Conservation (phyloP, 2,329 filamentous ascomycete species). For the Phialophora macrospora region DNA sequence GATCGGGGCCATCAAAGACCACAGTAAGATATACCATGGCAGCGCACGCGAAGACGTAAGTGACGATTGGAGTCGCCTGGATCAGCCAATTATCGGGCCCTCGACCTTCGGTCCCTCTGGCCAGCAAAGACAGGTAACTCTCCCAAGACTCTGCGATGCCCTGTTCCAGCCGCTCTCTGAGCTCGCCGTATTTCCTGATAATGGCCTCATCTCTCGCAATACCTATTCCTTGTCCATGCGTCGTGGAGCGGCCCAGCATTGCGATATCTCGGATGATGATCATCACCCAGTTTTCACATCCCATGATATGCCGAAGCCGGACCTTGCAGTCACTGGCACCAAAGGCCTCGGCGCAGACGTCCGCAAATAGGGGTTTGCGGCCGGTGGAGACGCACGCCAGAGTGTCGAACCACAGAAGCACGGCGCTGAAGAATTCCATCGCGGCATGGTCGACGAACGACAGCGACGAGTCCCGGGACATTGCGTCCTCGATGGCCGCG, state of each 20-base stretch:
- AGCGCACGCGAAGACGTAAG: background rate
- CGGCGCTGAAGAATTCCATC: constrained; percentile 15
- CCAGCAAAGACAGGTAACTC: background rate
- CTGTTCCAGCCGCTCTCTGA: background rate
- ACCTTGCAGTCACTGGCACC: constrained; percentile 2
- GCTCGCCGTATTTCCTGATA: background rate
- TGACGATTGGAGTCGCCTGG: background rate
- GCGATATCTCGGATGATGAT: constrained; percentile 15
- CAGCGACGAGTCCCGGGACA: constrained; percentile 6
- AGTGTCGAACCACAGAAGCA: constrained; percentile 17
- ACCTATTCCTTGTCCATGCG: background rate
- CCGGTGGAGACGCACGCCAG: constrained; percentile 5
- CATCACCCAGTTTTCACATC: constrained; percentile 18
- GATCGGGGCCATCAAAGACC: background rate
- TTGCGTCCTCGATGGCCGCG: background rate
- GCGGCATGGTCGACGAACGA: constrained; percentile 10
- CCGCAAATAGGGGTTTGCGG: background rate
- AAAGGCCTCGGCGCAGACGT: background rate
- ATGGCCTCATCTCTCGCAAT: background rate
- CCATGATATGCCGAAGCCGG: constrained; percentile 13
- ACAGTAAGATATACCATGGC: background rate
- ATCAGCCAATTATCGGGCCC: background rate
- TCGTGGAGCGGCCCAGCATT: background rate
- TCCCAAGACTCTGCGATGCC: background rate
- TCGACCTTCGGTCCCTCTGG: background rate